A percentile compares a stretch with the other conserved stretches of the same genome.
phyloP scores from a whole-genome alignment of 352 stramenopile genomes.

The Phytophthora fragariaefolia region DNA sequence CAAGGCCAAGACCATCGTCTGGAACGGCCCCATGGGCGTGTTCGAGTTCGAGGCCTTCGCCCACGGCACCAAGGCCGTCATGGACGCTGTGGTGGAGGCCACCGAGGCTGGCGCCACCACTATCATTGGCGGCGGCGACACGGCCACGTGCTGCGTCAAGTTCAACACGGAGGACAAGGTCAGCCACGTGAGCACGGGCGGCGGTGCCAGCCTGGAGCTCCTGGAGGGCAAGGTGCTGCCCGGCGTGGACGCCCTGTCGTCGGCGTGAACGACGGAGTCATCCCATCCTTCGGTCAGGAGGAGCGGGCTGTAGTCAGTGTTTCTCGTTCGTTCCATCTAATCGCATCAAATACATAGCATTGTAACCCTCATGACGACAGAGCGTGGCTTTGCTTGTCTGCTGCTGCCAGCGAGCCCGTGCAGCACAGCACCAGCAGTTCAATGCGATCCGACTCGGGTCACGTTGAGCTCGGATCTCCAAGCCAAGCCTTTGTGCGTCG shows the following conservation, averaged over 20 bases:
- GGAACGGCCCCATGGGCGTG: constrained; percentile 99
- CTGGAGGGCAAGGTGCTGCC: constrained; percentile 99
- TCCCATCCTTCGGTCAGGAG: constrained; percentile 28
- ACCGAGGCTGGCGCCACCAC: constrained; percentile 95
- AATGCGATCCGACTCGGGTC: too few relatives aligned
- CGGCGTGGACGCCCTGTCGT: constrained; percentile 95
- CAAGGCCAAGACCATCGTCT: constrained; percentile 96
- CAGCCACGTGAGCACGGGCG: constrained; percentile 93
- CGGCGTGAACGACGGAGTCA: constrained; percentile 49
- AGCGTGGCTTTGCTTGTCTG: background rate
- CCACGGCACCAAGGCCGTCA: constrained; percentile 95
- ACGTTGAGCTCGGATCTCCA: too few relatives aligned
- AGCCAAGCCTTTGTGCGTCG: constrained; percentile 13
- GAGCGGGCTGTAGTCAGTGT: constrained; percentile 37
- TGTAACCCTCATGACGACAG: constrained; percentile 10
- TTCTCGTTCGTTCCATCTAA: constrained; percentile 29
- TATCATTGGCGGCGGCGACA: constrained; percentile 99
- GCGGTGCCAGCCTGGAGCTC: constrained; percentile 96
- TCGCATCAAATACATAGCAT: constrained; percentile 33
- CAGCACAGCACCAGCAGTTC: constrained; percentile 12
- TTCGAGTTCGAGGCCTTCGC: constrained; percentile 99
- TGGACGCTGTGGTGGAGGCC: constrained; percentile 96
- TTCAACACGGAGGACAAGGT: constrained; percentile 91
- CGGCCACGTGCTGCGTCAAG: constrained; percentile 90
- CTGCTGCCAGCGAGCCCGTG: background rate